phyloP scores from a whole-genome alignment of 768 basidiomycete species.

The Boletellus sp. region DNA sequence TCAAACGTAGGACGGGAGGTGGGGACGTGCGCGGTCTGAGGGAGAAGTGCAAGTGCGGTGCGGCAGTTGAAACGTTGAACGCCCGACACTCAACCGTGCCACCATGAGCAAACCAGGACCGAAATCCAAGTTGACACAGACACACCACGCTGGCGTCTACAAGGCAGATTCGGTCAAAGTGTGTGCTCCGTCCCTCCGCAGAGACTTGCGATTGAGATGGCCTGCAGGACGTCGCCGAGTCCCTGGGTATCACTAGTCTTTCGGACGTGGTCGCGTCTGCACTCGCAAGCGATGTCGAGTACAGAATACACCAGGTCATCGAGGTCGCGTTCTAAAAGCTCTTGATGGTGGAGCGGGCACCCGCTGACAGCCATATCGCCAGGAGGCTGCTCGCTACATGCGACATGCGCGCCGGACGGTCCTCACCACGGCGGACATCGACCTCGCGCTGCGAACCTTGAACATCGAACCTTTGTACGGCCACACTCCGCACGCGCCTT shows the following conservation, averaged over 20 bases:
- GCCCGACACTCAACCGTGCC: not conserved
- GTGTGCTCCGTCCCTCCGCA: slow-evolving; percentile 18
- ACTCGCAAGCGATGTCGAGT: slow-evolving; percentile 95
- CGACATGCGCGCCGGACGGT: slow-evolving; percentile 89
- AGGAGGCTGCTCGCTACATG: slow-evolving; percentile 97
- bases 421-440: slow-evolving; percentile 85
- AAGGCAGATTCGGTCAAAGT: slow-evolving; percentile 64
- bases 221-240: slow-evolving; percentile 85
- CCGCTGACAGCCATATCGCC: not conserved
- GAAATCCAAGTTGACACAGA: slow-evolving; percentile 44
- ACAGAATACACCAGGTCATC: slow-evolving; percentile 90
- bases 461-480: slow-evolving; percentile 97
- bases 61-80: too few relatives aligned
- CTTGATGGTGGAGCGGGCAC: not conserved
- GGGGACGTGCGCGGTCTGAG: too few relatives aligned
- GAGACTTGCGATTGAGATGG: slow-evolving; percentile 6
- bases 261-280: slow-evolving; percentile 77
- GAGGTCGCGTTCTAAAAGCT: slow-evolving; percentile 51
- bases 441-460: slow-evolving; percentile 87
- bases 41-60: not conserved
- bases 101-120: slow-evolving; percentile 41
- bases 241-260: slow-evolving; percentile 69
- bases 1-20: too few relatives aligned
- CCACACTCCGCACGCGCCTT: slow-evolving; percentile 31
- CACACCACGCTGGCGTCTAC: slow-evolving; percentile 57